Percentiles rank a stretch among this genome's conserved stretches.
These are phyloP conservation scores for Vickermania spadyakhi DNA, from an alignment of 208 protist genomes.

Conservation along the genomic window DNA sequence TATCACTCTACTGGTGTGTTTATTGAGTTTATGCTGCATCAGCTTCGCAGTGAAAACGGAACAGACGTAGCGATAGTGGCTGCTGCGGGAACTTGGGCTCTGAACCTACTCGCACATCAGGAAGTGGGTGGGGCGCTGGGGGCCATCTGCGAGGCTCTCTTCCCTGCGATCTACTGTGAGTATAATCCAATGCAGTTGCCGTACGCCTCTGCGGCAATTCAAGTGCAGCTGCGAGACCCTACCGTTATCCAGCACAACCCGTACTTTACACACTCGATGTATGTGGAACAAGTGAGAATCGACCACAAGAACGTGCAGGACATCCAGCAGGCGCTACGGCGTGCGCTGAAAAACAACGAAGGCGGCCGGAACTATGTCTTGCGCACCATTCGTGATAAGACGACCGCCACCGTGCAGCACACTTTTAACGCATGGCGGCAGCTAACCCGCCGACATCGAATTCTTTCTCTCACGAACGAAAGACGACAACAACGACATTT, in stretches of 20 bases:
- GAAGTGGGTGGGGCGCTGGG: slow-evolving; percentile 16
- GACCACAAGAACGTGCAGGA: slow-evolving; percentile 18
- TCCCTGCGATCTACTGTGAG: slow-evolving; percentile 70
- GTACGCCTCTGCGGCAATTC: slow-evolving; percentile 36
- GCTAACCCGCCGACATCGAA: slow-evolving; percentile 18
- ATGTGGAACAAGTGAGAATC: slow-evolving; percentile 46
- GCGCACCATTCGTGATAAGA: slow-evolving; percentile 19
- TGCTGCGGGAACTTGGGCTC: slow-evolving; percentile 57
- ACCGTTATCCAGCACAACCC: slow-evolving; percentile 52
- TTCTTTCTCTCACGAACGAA: slow-evolving; percentile 24
- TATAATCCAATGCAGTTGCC: slow-evolving; percentile 31
- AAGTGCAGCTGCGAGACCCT: slow-evolving; percentile 34
- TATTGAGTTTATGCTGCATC: slow-evolving; percentile 66
- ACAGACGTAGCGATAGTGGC: slow-evolving; percentile 26
- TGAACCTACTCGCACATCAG: slow-evolving; percentile 41
- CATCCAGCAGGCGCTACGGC: slow-evolving; percentile 25
- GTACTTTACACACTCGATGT: slow-evolving; percentile 79
- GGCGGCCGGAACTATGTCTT: slow-evolving; percentile 26
- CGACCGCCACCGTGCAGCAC: slow-evolving; percentile 6
- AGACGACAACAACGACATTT: slow-evolving; percentile 22
- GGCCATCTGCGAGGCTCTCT: slow-evolving; percentile 31
- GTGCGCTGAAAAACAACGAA: slow-evolving; percentile 30
- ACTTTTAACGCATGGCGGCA: slow-evolving; percentile 55
- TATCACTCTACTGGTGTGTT: slow-evolving; percentile 69
- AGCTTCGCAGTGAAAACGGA: slow-evolving; percentile 22